Evolutionary conservation across 805 yeast genomes (phyloP), one percentile per base, ranked within the genome.

Genomic region (Saturnispora halmiae): DNA sequence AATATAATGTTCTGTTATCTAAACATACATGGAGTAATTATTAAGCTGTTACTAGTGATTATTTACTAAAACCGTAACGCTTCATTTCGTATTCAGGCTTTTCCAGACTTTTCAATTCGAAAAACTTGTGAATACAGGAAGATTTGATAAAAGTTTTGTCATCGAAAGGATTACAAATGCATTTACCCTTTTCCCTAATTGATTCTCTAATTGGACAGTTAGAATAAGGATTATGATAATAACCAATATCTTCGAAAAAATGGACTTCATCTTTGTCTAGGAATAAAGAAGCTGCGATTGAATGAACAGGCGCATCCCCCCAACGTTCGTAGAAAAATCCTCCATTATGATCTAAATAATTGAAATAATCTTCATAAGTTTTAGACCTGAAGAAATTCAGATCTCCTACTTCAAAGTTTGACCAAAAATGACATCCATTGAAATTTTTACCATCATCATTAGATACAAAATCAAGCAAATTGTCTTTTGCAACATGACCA

Each of bases 241-340:
- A 85, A 28, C 94, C 94, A 46, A 84, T 73, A 53, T 84, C 94
- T 43, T 75, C 80, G 58, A 86, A 86, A 67, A 80, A 75, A 54
- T 85, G 94, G 34, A 86, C 64, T 55, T 78, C 66, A 45, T 74
- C 75, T 56, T 72, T 75, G 40, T 82, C 75, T 57, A 83, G 54
- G 63, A 85, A 81, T 51, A 86, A 65, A 4, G 92, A 67, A 13
- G 83, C 94, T 18, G 90, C 95, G 51, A 84, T 77, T 8, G 94
- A 81, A 60, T 84, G 95, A 38, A 84, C 79, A 25, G 95, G 95
- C 13, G 94, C 94, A 61, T 84, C 95, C 48, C 94, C 94, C 95
- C 94, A 83, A 62, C 94, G 72, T 65, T 82, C 86, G 60, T 84
- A 85, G 65, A 81, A 85, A 65, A 85, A 85, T 11, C 94, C 94